Conservation (phyloP, 192 early-diverging fungal genomes). For the Powellomyces hirtus region DNA sequence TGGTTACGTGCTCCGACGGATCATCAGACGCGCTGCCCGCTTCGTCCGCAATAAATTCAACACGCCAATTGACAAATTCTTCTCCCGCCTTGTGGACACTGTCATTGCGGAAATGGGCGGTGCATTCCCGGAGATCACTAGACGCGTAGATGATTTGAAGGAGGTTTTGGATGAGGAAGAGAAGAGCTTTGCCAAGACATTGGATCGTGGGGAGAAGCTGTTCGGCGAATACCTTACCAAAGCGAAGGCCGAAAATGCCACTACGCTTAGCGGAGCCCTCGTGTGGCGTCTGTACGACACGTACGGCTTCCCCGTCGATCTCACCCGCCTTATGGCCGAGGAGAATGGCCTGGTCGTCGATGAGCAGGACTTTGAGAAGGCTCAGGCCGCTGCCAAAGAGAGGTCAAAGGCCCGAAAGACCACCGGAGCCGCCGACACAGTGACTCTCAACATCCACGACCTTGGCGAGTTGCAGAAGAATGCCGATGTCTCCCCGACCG, state of each 20-base stretch:
- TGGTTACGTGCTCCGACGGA: conserved; percentile 96
- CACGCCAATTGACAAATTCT: conserved; percentile 88
- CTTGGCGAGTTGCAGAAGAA: conserved; percentile 81
- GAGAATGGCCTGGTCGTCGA: conserved; percentile 84
- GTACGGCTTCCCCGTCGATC: conserved; percentile 97
- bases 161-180: conserved; percentile 97
- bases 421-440: conserved; percentile 52
- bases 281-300: conserved; percentile 99
- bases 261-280: conserved; percentile 75
- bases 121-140: conserved; percentile 86
- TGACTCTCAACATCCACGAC: conserved; percentile 89
- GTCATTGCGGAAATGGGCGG: conserved; percentile 88
- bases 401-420: conserved; percentile 58
- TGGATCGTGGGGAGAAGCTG: conserved; percentile 95
- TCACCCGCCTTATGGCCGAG: conserved; percentile 98
- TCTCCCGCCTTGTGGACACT: conserved; percentile 88
- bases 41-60: conserved; percentile 92
- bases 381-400: conserved; percentile 76
- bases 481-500: conserved; percentile 69
- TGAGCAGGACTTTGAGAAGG: conserved; percentile 76
- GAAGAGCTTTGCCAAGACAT: conserved; percentile 87
- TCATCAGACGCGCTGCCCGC: conserved; percentile 89
- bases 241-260: conserved; percentile 60
- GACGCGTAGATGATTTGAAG: conserved; percentile 79
- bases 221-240: conserved; percentile 75